phyloP scores from a whole-genome alignment of 2,329 filamentous ascomycete genomes.

The Rhytidhysteron rufulum region DNA sequence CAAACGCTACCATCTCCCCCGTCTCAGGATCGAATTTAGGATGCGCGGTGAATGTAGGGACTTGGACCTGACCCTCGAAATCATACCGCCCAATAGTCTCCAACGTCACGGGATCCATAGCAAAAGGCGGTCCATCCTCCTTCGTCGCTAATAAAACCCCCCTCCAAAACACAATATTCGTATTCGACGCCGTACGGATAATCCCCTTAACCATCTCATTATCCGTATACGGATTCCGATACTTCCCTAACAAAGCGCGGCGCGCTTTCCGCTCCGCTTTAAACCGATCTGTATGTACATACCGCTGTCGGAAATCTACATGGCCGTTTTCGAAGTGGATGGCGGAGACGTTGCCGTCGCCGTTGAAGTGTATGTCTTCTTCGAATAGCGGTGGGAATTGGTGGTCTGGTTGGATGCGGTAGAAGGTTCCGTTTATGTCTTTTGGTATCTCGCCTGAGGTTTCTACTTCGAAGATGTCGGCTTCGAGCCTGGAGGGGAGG shows the following conservation, averaged over 20 bases:
- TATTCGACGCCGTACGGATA: conserved; percentile 56
- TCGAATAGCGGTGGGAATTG: conserved; percentile 54
- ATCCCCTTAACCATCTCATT: conserved; percentile 53
- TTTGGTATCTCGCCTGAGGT: conserved; percentile 38
- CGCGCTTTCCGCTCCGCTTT: conserved; percentile 36
- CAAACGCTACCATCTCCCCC: conserved; percentile 40
- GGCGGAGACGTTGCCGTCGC: conserved; percentile 42
- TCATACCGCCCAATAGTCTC: conserved; percentile 39
- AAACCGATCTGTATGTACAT: conserved; percentile 42
- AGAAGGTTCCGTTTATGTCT: conserved; percentile 45
- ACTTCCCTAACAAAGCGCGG: conserved; percentile 50
- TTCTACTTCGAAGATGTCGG: conserved; percentile 38
- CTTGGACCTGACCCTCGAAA: conserved; percentile 36
- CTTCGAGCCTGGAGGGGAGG: conserved; percentile 37
- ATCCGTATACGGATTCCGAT: conserved; percentile 57
- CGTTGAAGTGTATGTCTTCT: conserved; percentile 51
- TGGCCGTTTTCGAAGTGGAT: conserved; percentile 41
- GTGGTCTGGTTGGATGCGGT: conserved; percentile 43
- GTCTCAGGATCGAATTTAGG: conserved; percentile 43
- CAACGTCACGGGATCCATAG: conserved; percentile 38
- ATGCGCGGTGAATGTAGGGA: conserved; percentile 43
- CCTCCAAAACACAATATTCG: conserved; percentile 58
- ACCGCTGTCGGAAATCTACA: conserved; percentile 41
- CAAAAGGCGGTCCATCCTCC: conserved; percentile 40
- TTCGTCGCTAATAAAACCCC: conserved; percentile 54